A percentile compares a stretch with the other conserved stretches of the same genome.
Conservation (phyloP, 2,329 filamentous ascomycete genomes). For the Mycosphaerella sp. region DNA sequence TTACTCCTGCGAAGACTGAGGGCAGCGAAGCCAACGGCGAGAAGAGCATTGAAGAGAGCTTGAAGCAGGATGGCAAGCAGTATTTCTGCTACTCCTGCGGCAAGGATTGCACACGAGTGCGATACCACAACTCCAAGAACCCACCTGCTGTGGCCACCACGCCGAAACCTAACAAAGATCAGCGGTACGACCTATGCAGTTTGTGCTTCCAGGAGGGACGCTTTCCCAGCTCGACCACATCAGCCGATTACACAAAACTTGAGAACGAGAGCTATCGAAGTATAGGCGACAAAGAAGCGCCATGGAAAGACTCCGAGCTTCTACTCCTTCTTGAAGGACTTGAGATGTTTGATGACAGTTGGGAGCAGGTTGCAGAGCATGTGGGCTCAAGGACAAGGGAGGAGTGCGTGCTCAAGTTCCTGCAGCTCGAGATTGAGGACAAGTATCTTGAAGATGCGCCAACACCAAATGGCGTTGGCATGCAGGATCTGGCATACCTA, state of each 20-base stretch:
- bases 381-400: constrained; percentile 87
- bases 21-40: constrained; percentile 60
- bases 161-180: constrained; percentile 50
- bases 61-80: constrained; percentile 58
- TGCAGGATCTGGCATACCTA: constrained; percentile 55
- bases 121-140: constrained; percentile 65
- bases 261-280: constrained; percentile 80
- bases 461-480: constrained; percentile 49
- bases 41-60: constrained; percentile 53
- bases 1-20: constrained; percentile 54
- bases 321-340: constrained; percentile 85
- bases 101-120: constrained; percentile 72
- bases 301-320: constrained; percentile 87
- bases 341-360: constrained; percentile 92
- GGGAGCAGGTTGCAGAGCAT: constrained; percentile 86
- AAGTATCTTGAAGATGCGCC: constrained; percentile 70
- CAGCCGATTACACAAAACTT: constrained; percentile 77
- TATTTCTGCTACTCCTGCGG: constrained; percentile 87
- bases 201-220: constrained; percentile 82
- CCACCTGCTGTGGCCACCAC: constrained; percentile 41
- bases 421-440: constrained; percentile 95
- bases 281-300: constrained; percentile 73
- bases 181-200: constrained; percentile 83
- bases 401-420: constrained; percentile 93
- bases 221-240: constrained; percentile 71